phyloP scores from a whole-genome alignment of 805 yeast genomes.

The Zygosaccharomyces pseudorouxii region DNA sequence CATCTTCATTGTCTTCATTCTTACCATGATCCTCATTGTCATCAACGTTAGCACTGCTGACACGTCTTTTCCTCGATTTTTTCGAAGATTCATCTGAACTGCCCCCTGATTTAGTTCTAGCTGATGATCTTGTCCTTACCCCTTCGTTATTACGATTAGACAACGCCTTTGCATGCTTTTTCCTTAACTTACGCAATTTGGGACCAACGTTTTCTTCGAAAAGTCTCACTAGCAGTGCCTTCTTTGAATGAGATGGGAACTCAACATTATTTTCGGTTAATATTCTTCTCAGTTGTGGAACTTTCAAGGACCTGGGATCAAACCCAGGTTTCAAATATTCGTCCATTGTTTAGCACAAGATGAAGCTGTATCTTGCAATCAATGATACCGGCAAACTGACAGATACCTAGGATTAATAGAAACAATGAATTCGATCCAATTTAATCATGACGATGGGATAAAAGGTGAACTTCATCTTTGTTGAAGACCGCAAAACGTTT shows the following conservation, averaged over 20 bases:
- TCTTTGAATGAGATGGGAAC: constrained; percentile 61
- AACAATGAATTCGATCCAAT: too few species aligned
- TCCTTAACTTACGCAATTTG: constrained; percentile 40
- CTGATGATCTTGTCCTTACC: constrained; percentile 26
- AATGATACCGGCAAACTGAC: too few species aligned
- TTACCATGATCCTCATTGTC: constrained; percentile 10
- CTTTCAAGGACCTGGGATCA: constrained; percentile 59
- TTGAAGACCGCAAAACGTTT: neutral
- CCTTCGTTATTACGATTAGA: constrained; percentile 36
- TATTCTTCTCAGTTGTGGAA: constrained; percentile 65
- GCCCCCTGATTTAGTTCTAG: constrained; percentile 9
- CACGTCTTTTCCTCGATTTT: constrained; percentile 7
- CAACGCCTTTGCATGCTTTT: constrained; percentile 27
- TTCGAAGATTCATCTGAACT: constrained; percentile 1
- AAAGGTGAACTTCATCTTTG: neutral
- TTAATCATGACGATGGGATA: neutral
- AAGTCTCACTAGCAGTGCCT: constrained; percentile 56
- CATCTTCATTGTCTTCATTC: constrained; percentile 9
- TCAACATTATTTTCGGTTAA: constrained; percentile 58
- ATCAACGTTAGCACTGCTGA: neutral
- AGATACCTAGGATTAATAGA: too few species aligned
- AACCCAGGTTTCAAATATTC: constrained; percentile 44
- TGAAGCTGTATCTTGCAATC: neutral
- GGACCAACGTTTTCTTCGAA: constrained; percentile 54
- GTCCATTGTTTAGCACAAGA: neutral